phyloP scores from a whole-genome alignment of 2,329 filamentous ascomycete genomes.

The Cercospora sp. region DNA sequence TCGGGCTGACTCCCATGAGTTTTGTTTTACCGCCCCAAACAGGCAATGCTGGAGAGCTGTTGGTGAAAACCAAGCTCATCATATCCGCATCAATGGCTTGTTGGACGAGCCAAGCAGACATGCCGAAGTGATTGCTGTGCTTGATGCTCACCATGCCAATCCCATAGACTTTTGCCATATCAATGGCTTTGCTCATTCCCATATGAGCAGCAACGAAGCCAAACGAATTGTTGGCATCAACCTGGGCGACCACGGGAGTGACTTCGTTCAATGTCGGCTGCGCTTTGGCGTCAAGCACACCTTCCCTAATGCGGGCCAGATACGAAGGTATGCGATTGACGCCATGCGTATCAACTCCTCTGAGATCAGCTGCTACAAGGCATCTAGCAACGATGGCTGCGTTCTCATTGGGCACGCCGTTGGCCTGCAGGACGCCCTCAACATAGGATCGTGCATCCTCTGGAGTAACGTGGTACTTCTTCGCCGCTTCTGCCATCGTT shows the following conservation, averaged over 20 bases:
- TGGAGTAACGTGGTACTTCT: constrained; percentile 30
- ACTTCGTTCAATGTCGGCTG: constrained; percentile 59
- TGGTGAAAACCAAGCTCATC: constrained; percentile 64
- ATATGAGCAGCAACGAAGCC: constrained; percentile 69
- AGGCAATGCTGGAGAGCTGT: constrained; percentile 67
- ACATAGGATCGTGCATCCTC: constrained; percentile 48
- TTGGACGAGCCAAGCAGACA: constrained; percentile 78
- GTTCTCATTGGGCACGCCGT: constrained; percentile 60
- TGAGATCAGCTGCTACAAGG: constrained; percentile 71
- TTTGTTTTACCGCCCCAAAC: constrained; percentile 68
- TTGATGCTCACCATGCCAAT: constrained; percentile 76
- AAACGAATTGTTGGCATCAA: constrained; percentile 70
- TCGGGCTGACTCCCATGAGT: constrained; percentile 71
- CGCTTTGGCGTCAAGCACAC: constrained; percentile 64
- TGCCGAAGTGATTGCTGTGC: constrained; percentile 80
- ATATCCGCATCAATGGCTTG: constrained; percentile 69
- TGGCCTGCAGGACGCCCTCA: constrained; percentile 57
- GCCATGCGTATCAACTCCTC: constrained; percentile 77
- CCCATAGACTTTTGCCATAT: constrained; percentile 63
- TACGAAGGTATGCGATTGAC: constrained; percentile 78
- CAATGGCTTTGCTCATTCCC: constrained; percentile 67
- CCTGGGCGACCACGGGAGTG: constrained; percentile 70
- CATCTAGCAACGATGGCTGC: constrained; percentile 65
- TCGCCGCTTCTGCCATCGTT: neutral
- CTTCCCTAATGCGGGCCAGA: constrained; percentile 68